Conservation (phyloP, 352 stramenopile genomes). For the Phytopythium chamaehyphon region DNA sequence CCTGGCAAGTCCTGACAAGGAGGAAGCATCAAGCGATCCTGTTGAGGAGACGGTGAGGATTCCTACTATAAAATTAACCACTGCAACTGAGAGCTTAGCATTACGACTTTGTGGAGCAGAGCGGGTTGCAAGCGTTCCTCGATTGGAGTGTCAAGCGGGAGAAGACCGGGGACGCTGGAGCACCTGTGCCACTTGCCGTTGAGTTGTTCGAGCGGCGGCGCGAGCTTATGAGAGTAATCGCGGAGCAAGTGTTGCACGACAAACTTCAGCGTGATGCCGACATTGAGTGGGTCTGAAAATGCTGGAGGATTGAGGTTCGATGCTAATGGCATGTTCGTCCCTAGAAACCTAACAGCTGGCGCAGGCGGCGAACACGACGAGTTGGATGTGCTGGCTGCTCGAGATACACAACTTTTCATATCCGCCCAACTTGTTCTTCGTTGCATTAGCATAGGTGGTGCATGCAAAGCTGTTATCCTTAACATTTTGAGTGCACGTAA, state of each 20-base stretch:
- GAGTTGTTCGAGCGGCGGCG: conserved; percentile 64
- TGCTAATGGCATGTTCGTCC: not conserved
- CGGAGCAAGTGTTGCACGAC: conserved; percentile 62
- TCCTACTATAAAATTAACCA: no score
- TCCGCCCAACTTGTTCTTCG: conserved; percentile 14
- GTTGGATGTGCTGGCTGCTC: conserved; percentile 59
- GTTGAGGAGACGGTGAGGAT: conserved; percentile 32
- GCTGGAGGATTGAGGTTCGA: no score
- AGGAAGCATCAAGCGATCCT: not conserved
- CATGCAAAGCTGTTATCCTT: not conserved
- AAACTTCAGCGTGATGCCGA: conserved; percentile 64
- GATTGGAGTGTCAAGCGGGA: conserved; percentile 60
- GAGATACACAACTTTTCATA: conserved; percentile 73
- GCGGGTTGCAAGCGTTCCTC: conserved; percentile 50
- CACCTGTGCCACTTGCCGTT: conserved; percentile 27
- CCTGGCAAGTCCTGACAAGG: not conserved
- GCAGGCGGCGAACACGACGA: conserved; percentile 10
- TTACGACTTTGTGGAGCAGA: conserved; percentile 17
- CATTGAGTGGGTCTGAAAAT: conserved; percentile 23
- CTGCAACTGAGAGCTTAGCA: no score
- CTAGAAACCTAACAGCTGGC: not conserved
- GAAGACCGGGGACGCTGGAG: conserved; percentile 46
- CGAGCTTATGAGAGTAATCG: conserved; percentile 68
- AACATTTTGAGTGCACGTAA: conserved; percentile 31
- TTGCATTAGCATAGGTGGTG: conserved; percentile 1